Evolutionary conservation across 2,329 filamentous ascomycete genomes (phyloP).

Genomic region (Penicillium palitans): DNA sequence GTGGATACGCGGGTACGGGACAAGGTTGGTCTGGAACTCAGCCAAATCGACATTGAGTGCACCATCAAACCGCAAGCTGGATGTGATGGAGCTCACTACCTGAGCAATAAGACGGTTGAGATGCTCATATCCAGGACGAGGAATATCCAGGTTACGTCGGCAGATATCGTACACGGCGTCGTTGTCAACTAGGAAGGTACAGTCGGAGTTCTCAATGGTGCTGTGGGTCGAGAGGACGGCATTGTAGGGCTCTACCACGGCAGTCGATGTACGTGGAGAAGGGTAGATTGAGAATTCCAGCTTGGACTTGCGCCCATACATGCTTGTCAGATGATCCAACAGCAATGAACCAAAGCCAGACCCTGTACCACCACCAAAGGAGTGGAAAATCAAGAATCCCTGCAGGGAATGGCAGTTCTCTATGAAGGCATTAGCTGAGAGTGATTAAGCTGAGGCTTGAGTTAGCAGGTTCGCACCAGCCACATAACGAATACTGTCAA

Average conservation of each 20-base stretch:
- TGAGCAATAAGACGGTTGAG: conserved; percentile 67
- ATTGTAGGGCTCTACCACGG: conserved; percentile 70
- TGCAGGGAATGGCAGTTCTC: conserved; percentile 67
- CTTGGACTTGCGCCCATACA: conserved; percentile 69
- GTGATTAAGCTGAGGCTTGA: conserved; percentile 1
- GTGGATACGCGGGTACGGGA: conserved; percentile 67
- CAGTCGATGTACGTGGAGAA: conserved; percentile 62
- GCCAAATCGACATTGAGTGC: conserved; percentile 67
- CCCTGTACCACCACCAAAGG: conserved; percentile 67
- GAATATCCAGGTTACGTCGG: conserved; percentile 63
- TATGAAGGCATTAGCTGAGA: conserved; percentile 32
- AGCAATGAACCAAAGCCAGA: conserved; percentile 67
- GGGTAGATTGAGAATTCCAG: conserved; percentile 68
- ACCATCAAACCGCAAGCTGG: conserved; percentile 64
- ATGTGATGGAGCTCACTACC: conserved; percentile 67
- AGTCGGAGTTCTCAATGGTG: conserved; percentile 68
- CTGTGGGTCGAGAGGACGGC: conserved; percentile 57
- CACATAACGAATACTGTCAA: conserved; percentile 65
- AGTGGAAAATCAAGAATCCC: conserved; percentile 69
- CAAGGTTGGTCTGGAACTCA: conserved; percentile 70
- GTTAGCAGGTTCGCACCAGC: conserved; percentile 49
- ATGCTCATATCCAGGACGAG: conserved; percentile 64
- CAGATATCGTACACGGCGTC: conserved; percentile 70
- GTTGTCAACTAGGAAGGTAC: conserved; percentile 68
- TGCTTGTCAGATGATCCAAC: conserved; percentile 62